Evolutionary conservation across 2,329 filamentous ascomycete species (phyloP).

Genomic region (Aspergillus aculeatus): DNA sequence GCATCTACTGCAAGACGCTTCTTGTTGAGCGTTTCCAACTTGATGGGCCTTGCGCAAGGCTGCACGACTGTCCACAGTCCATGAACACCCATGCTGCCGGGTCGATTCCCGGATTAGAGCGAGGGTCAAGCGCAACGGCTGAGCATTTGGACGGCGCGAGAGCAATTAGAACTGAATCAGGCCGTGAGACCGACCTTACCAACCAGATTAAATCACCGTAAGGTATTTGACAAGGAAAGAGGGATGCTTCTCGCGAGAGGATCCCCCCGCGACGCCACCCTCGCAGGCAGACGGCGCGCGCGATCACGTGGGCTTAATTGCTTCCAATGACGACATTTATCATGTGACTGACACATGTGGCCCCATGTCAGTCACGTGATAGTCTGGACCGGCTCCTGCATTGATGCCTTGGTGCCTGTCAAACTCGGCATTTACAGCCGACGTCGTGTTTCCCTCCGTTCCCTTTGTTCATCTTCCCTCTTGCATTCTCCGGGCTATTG

Average conservation of each 20-base stretch:
- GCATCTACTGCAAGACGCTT: constrained; percentile 96
- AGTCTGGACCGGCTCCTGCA: not conserved
- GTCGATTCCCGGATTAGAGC: constrained; percentile 1
- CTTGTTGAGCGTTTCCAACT: constrained; percentile 91
- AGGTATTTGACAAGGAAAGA: not conserved
- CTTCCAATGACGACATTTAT: not conserved
- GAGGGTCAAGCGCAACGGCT: not conserved
- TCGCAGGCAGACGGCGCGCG: not conserved
- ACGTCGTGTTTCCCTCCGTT: constrained; percentile 7
- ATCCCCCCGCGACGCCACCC: constrained; percentile 1
- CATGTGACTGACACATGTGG: not conserved
- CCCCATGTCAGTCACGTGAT: not conserved
- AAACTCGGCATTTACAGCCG: constrained; percentile 9
- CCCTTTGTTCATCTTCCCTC: constrained; percentile 3
- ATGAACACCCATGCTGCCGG: constrained; percentile 80
- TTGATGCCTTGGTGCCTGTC: constrained; percentile 6
- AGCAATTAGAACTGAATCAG: not conserved
- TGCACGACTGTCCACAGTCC: constrained; percentile 96
- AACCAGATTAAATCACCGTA: not conserved
- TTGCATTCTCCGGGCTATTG: not conserved
- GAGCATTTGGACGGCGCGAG: not conserved
- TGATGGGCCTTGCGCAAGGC: constrained; percentile 91
- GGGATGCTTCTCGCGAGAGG: not conserved
- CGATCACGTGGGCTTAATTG: not conserved
- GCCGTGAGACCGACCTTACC: not conserved